phyloP scores from a whole-genome alignment of 306 rosid genomes.

The Trifolium fragiferum region DNA sequence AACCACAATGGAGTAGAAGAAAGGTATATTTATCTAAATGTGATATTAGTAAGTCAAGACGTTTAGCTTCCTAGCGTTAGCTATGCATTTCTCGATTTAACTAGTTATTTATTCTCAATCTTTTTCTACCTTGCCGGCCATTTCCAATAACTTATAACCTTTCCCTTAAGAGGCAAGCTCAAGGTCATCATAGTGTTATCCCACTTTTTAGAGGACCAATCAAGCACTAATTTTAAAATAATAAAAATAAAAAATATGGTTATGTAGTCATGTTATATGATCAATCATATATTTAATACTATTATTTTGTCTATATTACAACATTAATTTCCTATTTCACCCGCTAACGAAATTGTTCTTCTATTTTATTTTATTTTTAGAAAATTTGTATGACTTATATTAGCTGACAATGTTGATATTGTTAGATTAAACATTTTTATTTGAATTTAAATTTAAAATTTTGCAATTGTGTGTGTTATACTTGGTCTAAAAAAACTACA shows the following conservation, averaged over 20 bases:
- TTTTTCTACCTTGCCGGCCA: not conserved
- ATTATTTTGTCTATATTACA: too few species aligned
- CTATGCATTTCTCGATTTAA: slow-evolving; percentile 30
- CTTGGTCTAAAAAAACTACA: too few species aligned
- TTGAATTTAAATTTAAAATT: too few species aligned
- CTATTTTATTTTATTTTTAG: too few species aligned
- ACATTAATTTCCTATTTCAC: too few species aligned
- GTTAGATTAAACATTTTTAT: too few species aligned
- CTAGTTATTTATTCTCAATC: slow-evolving; percentile 2
- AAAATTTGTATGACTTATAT: too few species aligned
- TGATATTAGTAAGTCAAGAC: slow-evolving; percentile 8
- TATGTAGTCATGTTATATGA: not conserved
- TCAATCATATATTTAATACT: not conserved
- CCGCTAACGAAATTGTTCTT: too few species aligned
- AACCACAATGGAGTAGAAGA: slow-evolving; percentile 25
- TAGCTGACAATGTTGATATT: too few species aligned
- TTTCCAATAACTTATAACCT: slow-evolving; percentile 2
- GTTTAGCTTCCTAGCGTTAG: slow-evolving; percentile 31
- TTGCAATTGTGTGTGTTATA: too few species aligned
- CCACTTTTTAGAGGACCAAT: not conserved
- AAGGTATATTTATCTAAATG: slow-evolving; percentile 9
- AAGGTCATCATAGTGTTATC: not conserved
- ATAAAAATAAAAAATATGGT: not conserved
- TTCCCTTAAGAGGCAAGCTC: slow-evolving; percentile 19
- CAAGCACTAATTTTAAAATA: not conserved